These are phyloP conservation scores for Euphrasia arctica DNA, from an alignment of 305 asterid genomes.

Conservation along the genomic window DNA sequence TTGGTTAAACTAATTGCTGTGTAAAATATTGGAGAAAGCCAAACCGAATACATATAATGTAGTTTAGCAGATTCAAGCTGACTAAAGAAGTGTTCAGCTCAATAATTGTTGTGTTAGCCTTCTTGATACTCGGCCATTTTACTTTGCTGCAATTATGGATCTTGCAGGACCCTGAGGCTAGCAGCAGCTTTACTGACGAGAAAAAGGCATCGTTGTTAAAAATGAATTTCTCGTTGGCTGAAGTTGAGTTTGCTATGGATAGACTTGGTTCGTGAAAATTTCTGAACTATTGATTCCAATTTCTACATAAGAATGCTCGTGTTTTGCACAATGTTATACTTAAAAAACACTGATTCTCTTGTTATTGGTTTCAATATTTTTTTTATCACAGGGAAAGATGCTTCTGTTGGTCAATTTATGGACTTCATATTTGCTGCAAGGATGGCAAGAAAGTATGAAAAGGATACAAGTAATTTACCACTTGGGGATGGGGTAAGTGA, in stretches of 20 bases:
- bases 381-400: constrained; percentile 57
- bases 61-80: not conserved
- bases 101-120: not conserved
- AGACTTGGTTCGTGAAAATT: constrained; percentile 71
- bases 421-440: constrained; percentile 83
- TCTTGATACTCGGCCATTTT: constrained; percentile 19
- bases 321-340: constrained; percentile 4
- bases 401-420: constrained; percentile 59
- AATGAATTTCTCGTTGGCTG: constrained; percentile 77
- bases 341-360: constrained; percentile 14
- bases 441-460: constrained; percentile 65
- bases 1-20: constrained; percentile 15
- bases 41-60: not conserved
- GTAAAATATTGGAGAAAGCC: not conserved
- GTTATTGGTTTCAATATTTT: constrained; percentile 23
- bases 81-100: not conserved
- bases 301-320: constrained; percentile 32
- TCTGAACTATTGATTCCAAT: constrained; percentile 22
- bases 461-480: constrained; percentile 34
- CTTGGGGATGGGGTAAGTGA: constrained; percentile 37
- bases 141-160: constrained; percentile 26
- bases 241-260: constrained; percentile 68
- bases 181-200: constrained; percentile 39
- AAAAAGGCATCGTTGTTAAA: constrained; percentile 57
- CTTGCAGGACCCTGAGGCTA: constrained; percentile 64